phyloP scores from a whole-genome alignment of 2,329 filamentous ascomycete species.

The Diatrype stigma region DNA sequence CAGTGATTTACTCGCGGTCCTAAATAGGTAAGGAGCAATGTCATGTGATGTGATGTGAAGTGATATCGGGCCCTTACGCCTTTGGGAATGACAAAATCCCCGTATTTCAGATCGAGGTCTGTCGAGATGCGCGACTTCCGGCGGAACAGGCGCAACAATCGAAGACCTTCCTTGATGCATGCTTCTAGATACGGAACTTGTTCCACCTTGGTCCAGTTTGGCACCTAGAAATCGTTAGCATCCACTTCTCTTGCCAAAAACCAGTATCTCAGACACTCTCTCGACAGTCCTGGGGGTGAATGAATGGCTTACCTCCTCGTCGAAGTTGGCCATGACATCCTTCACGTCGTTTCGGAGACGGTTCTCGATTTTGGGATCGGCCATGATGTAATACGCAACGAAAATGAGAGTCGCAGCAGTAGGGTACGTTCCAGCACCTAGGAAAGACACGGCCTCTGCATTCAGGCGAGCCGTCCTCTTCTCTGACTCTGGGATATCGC shows the following conservation, averaged over 20 bases:
- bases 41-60: neutral
- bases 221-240: neutral
- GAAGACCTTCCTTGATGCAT: slow-evolving; percentile 9
- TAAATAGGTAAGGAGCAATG: too few species aligned
- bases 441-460: slow-evolving; percentile 6
- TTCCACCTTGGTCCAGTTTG: slow-evolving; percentile 6
- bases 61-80: slow-evolving; percentile 1
- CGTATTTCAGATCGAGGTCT: slow-evolving; percentile 7
- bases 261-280: too few species aligned
- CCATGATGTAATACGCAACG: slow-evolving; percentile 8
- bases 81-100: slow-evolving; percentile 7
- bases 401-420: slow-evolving; percentile 6
- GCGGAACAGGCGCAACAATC: slow-evolving; percentile 5
- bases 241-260: too few species aligned
- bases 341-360: slow-evolving; percentile 8
- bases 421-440: slow-evolving; percentile 7
- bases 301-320: neutral
- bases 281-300: too few species aligned
- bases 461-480: slow-evolving; percentile 7
- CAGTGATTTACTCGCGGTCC: too few species aligned
- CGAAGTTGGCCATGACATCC: slow-evolving; percentile 2
- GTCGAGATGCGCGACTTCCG: slow-evolving; percentile 8
- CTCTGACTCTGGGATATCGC: slow-evolving; percentile 7
- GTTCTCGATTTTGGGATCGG: slow-evolving; percentile 4
- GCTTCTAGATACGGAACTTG: slow-evolving; percentile 6